These are phyloP conservation scores for Stylonectria norvegica DNA, from an alignment of 2,329 filamentous ascomycete species.

Conservation along the genomic window DNA sequence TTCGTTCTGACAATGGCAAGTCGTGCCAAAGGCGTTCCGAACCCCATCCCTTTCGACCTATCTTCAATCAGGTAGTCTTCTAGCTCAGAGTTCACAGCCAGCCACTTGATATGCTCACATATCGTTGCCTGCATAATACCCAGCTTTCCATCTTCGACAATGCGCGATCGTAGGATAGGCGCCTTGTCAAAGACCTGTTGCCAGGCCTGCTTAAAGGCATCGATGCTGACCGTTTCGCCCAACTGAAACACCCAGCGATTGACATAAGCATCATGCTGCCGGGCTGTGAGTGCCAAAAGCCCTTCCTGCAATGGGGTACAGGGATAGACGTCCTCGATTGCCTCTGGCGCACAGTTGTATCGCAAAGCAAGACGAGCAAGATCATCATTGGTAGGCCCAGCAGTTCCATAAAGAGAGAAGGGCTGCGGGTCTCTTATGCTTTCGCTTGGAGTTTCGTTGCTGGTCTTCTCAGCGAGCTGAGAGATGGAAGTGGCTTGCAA, in stretches of 20 bases:
- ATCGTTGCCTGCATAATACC: background rate
- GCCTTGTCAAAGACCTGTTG: too few species aligned
- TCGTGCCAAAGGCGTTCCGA: too few species aligned
- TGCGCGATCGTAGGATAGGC: background rate
- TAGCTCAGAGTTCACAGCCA: too few species aligned
- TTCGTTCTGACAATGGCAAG: too few species aligned
- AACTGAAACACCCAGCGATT: conserved; percentile 3
- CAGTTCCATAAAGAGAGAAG: too few species aligned
- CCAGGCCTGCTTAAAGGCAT: background rate
- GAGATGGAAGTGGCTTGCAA: background rate
- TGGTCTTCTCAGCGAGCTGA: background rate
- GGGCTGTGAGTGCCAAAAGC: conserved; percentile 10
- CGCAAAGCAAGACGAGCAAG: background rate
- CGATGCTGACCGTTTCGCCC: background rate
- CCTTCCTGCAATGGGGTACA: conserved; percentile 4
- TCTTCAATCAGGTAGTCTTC: too few species aligned
- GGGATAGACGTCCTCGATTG: background rate
- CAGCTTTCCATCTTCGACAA: background rate
- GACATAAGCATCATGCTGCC: conserved; percentile 9
- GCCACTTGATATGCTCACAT: too few species aligned
- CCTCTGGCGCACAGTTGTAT: background rate
- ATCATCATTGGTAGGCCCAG: too few species aligned
- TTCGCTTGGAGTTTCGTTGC: too few species aligned
- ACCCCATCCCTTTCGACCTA: too few species aligned
- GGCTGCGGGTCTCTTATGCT: background rate